Percentiles rank a stretch among this genome's conserved stretches.
phyloP scores from a whole-genome alignment of 371 early-diverging fungal species.

The Gilbertella persicaria region DNA sequence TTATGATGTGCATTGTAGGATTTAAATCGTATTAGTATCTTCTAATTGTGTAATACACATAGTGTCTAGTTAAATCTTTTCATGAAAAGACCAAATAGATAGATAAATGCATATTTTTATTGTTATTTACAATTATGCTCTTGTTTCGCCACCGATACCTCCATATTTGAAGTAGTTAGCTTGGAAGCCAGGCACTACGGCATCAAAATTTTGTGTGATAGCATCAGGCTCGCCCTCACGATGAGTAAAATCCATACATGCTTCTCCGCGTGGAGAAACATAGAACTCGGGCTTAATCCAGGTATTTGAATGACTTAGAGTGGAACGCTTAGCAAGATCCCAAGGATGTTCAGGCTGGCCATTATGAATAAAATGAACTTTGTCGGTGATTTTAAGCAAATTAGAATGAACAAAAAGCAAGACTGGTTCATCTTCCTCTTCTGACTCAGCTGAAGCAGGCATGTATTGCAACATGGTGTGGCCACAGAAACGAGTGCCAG shows the following conservation, averaged over 20 bases:
- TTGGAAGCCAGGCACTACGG: conserved; percentile 28
- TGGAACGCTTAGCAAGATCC: conserved; percentile 38
- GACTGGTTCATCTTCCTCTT: conserved; percentile 7
- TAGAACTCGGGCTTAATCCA: conserved; percentile 41
- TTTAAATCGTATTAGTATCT: too few relatives aligned
- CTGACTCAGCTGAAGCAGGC: not conserved
- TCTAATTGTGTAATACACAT: too few relatives aligned
- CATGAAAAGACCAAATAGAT: too few relatives aligned
- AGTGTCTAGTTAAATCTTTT: too few relatives aligned
- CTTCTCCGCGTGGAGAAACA: conserved; percentile 27
- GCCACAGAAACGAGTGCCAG: conserved; percentile 37
- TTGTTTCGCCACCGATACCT: conserved; percentile 47
- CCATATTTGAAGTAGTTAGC: conserved; percentile 37
- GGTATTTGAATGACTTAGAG: conserved; percentile 19
- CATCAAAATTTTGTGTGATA: conserved; percentile 30
- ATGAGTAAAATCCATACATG: conserved; percentile 47
- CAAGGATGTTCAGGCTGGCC: conserved; percentile 32
- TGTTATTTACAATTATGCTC: not conserved
- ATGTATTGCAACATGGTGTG: conserved; percentile 49
- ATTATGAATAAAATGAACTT: conserved; percentile 25
- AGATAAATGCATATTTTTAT: too few relatives aligned
- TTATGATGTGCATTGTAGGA: too few relatives aligned
- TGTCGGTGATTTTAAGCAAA: conserved; percentile 42
- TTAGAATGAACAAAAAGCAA: conserved; percentile 49
- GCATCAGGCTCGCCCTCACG: conserved; percentile 36